Evolutionary conservation across 805 yeast genomes (phyloP).

Genomic region (Hanseniaspora occidentalis): DNA sequence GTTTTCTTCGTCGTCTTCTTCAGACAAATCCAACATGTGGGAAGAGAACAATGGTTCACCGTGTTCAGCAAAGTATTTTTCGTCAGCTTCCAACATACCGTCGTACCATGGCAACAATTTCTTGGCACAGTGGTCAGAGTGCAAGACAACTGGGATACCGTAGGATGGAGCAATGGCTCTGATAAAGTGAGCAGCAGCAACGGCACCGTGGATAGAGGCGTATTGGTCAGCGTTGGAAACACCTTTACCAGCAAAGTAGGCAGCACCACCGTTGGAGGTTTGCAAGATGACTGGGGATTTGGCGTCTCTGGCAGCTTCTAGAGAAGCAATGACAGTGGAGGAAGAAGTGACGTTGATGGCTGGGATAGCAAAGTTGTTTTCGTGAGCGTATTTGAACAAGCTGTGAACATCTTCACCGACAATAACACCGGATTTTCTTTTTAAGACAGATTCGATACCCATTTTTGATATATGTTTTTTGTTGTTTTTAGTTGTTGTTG

Average conservation of each 20-base stretch:
- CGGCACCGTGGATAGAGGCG: conserved; percentile 88
- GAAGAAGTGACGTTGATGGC: conserved; percentile 98
- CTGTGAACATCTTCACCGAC: conserved; percentile 89
- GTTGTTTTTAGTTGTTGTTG: background rate
- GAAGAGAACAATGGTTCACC: conserved; percentile 97
- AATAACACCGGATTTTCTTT: conserved; percentile 93
- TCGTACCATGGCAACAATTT: conserved; percentile 97
- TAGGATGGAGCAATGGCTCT: conserved; percentile 93
- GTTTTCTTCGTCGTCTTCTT: conserved; percentile 94
- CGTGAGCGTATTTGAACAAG: conserved; percentile 86
- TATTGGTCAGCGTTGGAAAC: conserved; percentile 83
- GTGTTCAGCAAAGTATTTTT: conserved; percentile 71
- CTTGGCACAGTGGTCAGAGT: conserved; percentile 98
- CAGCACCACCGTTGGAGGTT: conserved; percentile 98
- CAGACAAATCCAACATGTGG: conserved; percentile 97
- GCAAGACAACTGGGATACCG: conserved; percentile 93
- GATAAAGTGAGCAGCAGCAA: conserved; percentile 97
- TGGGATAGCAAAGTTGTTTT: conserved; percentile 90
- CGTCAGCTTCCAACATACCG: conserved; percentile 95
- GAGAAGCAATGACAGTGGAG: conserved; percentile 91
- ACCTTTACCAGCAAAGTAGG: conserved; percentile 99
- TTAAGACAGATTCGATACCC: conserved; percentile 65
- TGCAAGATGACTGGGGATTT: conserved; percentile 93
- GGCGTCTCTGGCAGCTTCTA: conserved; percentile 94
- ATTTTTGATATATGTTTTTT: conserved; percentile 21